phyloP scores from a whole-genome alignment of 345 rosid species.

The Noccaea caerulescens region DNA sequence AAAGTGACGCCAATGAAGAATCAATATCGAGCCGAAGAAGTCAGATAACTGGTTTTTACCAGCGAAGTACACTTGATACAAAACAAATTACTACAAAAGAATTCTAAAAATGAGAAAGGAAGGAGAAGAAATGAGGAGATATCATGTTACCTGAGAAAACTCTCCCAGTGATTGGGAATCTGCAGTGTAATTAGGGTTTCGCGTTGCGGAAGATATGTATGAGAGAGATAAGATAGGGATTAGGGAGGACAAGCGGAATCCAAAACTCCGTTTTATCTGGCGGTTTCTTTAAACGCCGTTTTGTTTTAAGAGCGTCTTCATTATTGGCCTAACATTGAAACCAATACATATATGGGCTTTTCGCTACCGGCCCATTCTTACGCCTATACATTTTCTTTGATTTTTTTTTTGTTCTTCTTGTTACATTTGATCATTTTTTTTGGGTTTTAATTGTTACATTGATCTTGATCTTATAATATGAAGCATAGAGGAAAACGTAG shows the following conservation, averaged over 20 bases:
- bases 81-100: not conserved
- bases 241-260: slow-evolving; percentile 6
- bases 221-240: not conserved
- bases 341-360: slow-evolving; percentile 15
- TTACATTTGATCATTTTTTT: no score
- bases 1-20: not conserved
- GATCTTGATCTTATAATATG: no score
- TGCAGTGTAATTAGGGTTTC: slow-evolving; percentile 39
- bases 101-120: not conserved
- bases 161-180: not conserved
- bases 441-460: no score
- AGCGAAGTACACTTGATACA: slow-evolving; percentile 1
- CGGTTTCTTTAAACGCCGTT: slow-evolving; percentile 31
- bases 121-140: not conserved
- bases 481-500: no score
- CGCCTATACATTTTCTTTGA: no score
- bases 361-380: not conserved
- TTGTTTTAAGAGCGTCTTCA: not conserved
- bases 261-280: not conserved
- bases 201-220: slow-evolving; percentile 19
- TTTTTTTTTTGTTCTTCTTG: no score
- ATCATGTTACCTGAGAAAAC: slow-evolving; percentile 25
- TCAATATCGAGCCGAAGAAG: not conserved
- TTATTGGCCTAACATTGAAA: slow-evolving; percentile 4
- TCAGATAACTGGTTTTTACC: not conserved